A percentile compares a stretch with the other conserved stretches of the same genome.
Evolutionary conservation across 192 early-diverging fungal species (phyloP).

Genomic region (Helicostylum pulchrum): DNA sequence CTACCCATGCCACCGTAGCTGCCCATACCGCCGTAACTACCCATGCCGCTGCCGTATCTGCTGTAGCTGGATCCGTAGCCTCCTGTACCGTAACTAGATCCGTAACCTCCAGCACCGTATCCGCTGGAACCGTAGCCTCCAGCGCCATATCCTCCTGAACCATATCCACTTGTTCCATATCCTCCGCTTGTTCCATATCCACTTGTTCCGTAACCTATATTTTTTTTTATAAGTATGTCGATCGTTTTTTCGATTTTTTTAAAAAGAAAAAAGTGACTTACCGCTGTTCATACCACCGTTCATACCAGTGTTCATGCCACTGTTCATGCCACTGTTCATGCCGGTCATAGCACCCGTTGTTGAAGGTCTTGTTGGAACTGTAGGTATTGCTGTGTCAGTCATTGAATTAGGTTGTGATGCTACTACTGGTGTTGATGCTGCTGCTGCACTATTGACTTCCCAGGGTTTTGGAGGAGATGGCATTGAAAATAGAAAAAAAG

Average conservation of each 20-base stretch:
- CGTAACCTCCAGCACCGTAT: constrained; percentile 13
- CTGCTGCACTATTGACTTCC: constrained; percentile 51
- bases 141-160: constrained; percentile 18
- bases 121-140: background rate
- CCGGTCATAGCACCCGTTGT: constrained; percentile 4
- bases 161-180: constrained; percentile 11
- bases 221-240: no score
- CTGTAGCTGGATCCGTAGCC: constrained; percentile 52
- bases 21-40: constrained; percentile 36
- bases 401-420: constrained; percentile 33
- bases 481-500: constrained; percentile 16
- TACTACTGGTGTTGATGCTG: constrained; percentile 42
- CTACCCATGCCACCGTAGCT: constrained; percentile 37
- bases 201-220: background rate
- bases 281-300: no score
- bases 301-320: background rate
- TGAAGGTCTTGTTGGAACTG: constrained; percentile 41
- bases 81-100: constrained; percentile 40
- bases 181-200: background rate
- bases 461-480: constrained; percentile 72
- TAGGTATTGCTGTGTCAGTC: constrained; percentile 25
- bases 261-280: background rate
- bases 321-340: background rate
- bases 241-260: no score
- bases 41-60: constrained; percentile 25